phyloP scores from a whole-genome alignment of 139 green algal genomes.

The Micractinium sp. region DNA sequence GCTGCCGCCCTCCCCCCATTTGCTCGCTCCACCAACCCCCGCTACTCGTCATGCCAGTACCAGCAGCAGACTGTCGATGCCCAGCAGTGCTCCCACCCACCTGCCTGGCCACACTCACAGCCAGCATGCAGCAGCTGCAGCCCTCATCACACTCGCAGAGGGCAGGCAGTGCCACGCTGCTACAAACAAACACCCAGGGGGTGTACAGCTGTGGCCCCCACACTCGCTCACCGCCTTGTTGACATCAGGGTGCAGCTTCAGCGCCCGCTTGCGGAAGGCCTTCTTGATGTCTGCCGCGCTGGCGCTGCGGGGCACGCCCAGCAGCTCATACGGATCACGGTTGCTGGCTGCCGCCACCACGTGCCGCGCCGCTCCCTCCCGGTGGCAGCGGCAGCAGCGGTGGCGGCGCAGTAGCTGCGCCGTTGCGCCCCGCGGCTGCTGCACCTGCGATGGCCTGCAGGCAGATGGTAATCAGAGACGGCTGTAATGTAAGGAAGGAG shows the following conservation, averaged over 20 bases:
- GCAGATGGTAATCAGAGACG: no score
- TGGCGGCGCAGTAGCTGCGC: neutral
- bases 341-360: neutral
- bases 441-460: neutral
- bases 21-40: no score
- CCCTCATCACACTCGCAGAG: neutral
- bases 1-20: no score
- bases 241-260: constrained; percentile 91
- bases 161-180: no score
- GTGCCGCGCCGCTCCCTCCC: neutral
- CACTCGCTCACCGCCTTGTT: constrained; percentile 78
- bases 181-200: no score
- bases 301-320: constrained; percentile 64
- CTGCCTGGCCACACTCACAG: neutral
- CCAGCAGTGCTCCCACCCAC: neutral
- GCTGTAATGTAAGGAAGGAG: no score
- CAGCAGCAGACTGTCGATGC: neutral
- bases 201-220: no score
- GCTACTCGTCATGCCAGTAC: neutral
- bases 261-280: constrained; percentile 81
- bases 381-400: neutral
- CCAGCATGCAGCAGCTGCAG: neutral
- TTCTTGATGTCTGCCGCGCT: constrained; percentile 75
- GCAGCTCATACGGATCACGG: constrained; percentile 67
- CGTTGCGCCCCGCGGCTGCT: neutral